phyloP scores from a whole-genome alignment of 352 stramenopile genomes.

The Paralagenidium karlingii region DNA sequence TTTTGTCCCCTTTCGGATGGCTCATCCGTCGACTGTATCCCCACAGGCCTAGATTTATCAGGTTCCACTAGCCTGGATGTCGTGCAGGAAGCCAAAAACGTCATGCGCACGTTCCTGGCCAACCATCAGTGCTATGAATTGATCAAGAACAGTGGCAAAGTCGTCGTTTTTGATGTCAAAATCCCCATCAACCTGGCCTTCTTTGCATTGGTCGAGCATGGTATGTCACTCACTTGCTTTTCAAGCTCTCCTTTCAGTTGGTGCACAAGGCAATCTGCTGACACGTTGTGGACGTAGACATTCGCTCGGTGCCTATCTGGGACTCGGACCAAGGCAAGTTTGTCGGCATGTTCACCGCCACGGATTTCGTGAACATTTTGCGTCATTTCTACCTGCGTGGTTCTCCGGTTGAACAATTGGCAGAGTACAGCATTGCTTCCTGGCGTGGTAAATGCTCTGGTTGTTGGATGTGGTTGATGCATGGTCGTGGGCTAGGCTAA shows the following conservation, averaged over 20 bases:
- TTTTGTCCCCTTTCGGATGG: not conserved
- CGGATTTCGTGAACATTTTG: slow-evolving; percentile 97
- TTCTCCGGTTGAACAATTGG: slow-evolving; percentile 81
- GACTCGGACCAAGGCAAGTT: slow-evolving; percentile 91
- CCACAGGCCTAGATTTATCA: not conserved
- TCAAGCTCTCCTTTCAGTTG: not conserved
- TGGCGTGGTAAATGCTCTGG: slow-evolving; percentile 40
- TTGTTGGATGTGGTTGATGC: not conserved
- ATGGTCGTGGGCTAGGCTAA: no score
- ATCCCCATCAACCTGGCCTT: slow-evolving; percentile 98
- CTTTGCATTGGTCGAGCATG: slow-evolving; percentile 98
- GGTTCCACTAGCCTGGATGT: slow-evolving; percentile 16
- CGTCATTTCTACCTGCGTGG: slow-evolving; percentile 88
- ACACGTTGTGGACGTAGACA: slow-evolving; percentile 57
- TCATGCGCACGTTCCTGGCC: slow-evolving; percentile 85
- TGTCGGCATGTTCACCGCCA: slow-evolving; percentile 95
- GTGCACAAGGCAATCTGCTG: not conserved
- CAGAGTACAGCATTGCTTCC: slow-evolving; percentile 76
- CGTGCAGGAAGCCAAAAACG: slow-evolving; percentile 53
- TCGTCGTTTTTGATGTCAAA: slow-evolving; percentile 97
- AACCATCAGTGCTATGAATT: slow-evolving; percentile 91
- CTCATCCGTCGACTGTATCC: not conserved
- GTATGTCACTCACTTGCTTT: slow-evolving; percentile 35
- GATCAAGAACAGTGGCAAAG: slow-evolving; percentile 93
- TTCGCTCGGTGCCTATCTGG: slow-evolving; percentile 96